These are phyloP conservation scores for Golubevia sp. DNA, from an alignment of 1,284 basidiomycete species.

Conservation along the genomic window DNA sequence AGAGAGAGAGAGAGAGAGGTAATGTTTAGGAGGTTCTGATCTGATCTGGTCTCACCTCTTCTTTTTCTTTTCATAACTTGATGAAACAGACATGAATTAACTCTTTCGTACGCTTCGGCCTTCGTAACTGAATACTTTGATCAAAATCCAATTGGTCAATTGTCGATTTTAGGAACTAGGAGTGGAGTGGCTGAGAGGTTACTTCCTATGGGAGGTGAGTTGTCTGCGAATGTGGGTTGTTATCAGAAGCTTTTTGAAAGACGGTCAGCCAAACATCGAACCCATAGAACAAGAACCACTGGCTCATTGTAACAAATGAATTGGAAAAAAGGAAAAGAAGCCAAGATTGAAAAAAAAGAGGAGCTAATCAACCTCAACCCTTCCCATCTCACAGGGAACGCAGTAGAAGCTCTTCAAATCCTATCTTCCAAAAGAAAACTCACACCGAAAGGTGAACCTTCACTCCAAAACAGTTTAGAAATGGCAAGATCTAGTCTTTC, in stretches of 20 bases:
- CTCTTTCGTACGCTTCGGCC: slow-evolving; percentile 61
- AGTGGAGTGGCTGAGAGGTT: slow-evolving; percentile 54
- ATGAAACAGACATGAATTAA: no score
- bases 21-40: no score
- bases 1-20: no score
- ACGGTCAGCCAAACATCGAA: no score
- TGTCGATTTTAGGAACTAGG: slow-evolving; percentile 51
- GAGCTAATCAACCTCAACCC: neutral
- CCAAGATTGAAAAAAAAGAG: no score
- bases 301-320: no score
- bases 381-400: slow-evolving; percentile 72
- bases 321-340: no score
- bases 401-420: slow-evolving; percentile 84
- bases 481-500: slow-evolving; percentile 69
- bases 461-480: slow-evolving; percentile 92
- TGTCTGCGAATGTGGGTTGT: slow-evolving; percentile 85
- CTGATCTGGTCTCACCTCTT: no score
- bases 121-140: slow-evolving; percentile 98
- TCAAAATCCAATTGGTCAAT: slow-evolving; percentile 96
- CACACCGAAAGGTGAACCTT: slow-evolving; percentile 88
- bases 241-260: slow-evolving; percentile 70
- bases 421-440: slow-evolving; percentile 85
- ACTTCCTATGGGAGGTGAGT: slow-evolving; percentile 74
- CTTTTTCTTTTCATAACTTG: no score
- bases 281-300: no score